A percentile compares a stretch with the other conserved stretches of the same genome.
Evolutionary conservation across 345 rosid species (phyloP).

Genomic region (Lepidium sativum): DNA sequence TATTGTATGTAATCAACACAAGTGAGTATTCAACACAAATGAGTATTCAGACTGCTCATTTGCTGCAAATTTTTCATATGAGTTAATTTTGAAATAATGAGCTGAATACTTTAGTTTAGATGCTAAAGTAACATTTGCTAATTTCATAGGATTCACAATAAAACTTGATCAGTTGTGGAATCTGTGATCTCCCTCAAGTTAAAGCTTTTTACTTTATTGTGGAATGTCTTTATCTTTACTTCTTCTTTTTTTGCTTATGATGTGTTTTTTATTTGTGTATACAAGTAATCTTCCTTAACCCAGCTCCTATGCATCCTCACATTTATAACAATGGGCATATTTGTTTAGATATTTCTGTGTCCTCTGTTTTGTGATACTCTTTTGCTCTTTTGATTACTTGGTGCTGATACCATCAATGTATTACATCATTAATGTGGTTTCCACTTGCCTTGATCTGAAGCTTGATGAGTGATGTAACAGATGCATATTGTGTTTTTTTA

Average conservation of each 20-base stretch:
- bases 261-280: background rate
- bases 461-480: background rate
- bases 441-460: background rate
- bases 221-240: background rate
- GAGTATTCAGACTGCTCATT: background rate
- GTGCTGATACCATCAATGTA: background rate
- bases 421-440: background rate
- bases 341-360: slow-evolving; percentile 59
- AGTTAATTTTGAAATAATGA: background rate
- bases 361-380: slow-evolving; percentile 6
- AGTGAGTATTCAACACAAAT: slow-evolving; percentile 54
- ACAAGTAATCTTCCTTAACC: slow-evolving; percentile 84
- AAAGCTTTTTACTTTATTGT: background rate
- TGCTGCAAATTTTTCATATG: background rate
- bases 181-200: background rate
- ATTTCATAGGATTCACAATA: background rate
- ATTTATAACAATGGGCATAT: slow-evolving; percentile 97
- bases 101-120: background rate
- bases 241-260: background rate
- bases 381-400: background rate
- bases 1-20: too few species aligned
- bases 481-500: too few species aligned
- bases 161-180: background rate
- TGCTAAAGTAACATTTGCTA: background rate
- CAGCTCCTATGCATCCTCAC: slow-evolving; percentile 93